Base-by-base conservation (phyloP, 176 grass and related monocot genomes). In the Carex parvula region DNA sequence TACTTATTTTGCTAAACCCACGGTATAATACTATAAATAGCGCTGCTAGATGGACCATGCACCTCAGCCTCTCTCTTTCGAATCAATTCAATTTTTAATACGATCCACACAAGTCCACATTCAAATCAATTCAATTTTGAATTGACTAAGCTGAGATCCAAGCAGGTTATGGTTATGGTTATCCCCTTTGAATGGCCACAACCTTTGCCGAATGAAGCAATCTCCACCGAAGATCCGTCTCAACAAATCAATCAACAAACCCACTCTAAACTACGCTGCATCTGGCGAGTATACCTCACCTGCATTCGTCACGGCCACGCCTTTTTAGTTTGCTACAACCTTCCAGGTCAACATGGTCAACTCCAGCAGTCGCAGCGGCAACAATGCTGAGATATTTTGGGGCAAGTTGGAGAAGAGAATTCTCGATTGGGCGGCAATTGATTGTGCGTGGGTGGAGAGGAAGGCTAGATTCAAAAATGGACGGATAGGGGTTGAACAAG, bases 241-340 rank as follows among this genome's bases (percentile, higher is more conserved):
- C 11, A 96, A 46, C 56, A 79, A 83, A 71, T 86, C 84, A 18
- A 96, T 3, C 22, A 90, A 42, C 13, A 96, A 89, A 2, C 89
- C 91, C 13, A 96, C 89, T 3, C 69, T 87, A 61, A 86, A 91
- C 64, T 93, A 91, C 0, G 91, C 91, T 0, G 77, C 50, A 82
- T 89, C 91, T 1, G 55, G 75, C 0, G 94, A 59, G 65, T 86
- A 89, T 0, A 85, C 79, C 0, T 22, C 69, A 18, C 81, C 86
- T 18, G 91, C 87, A 82, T 96, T 89, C 11, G 91, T 89, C 16
- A 93, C 89, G 3, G 10, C 10, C 57, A 93, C 4, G 58, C 91
- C 83, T 44, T 86, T 75, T 74, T 85, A n/a, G n/a, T n/a, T n/a
- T 53, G 1, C 85, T 76, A 86, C 93, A 93, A 1, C n/a, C n/a